A percentile compares a stretch with the other conserved stretches of the same genome.
phyloP scores from a whole-genome alignment of 23 red algal genomes.

The Porphyridium purpureum region DNA sequence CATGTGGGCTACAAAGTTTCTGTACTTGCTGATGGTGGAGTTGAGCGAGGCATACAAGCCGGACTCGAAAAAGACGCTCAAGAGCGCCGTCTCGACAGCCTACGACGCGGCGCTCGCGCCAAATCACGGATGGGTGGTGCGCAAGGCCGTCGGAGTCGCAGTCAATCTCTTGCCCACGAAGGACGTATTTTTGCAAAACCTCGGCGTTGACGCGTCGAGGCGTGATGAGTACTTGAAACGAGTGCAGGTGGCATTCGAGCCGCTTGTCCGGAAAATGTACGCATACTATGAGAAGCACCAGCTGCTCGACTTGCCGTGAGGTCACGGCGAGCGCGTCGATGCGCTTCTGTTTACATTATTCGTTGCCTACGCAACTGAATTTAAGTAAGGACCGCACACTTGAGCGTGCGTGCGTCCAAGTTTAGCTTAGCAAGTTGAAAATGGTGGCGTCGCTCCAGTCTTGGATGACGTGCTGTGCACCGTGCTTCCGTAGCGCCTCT shows the following conservation, averaged over 20 bases:
- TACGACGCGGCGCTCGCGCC: slow-evolving; percentile 62
- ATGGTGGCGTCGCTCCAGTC: no score
- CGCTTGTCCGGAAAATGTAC: slow-evolving; percentile 53
- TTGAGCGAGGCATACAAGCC: slow-evolving; percentile 12
- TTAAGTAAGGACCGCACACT: no score
- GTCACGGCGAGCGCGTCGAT: background rate
- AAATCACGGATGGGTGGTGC: slow-evolving; percentile 63
- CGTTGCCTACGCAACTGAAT: no score
- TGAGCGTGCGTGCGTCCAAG: no score
- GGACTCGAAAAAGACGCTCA: slow-evolving; percentile 22
- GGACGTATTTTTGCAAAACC: slow-evolving; percentile 44
- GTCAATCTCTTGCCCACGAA: slow-evolving; percentile 52
- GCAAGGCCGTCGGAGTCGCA: slow-evolving; percentile 60
- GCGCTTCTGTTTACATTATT: no score
- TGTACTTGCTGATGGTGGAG: slow-evolving; percentile 30
- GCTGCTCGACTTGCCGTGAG: slow-evolving; percentile 41
- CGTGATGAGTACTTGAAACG: slow-evolving; percentile 38
- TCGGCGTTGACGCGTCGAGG: slow-evolving; percentile 29
- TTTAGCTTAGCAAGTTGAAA: no score
- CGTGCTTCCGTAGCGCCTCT: no score
- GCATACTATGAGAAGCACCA: slow-evolving; percentile 45
- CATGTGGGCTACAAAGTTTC: slow-evolving; percentile 70
- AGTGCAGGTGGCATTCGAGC: slow-evolving; percentile 19
- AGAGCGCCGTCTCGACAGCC: slow-evolving; percentile 30
- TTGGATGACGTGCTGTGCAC: no score